Evolutionary conservation across 306 rosid species (phyloP).

Genomic region (Gastrolobium villosum): DNA sequence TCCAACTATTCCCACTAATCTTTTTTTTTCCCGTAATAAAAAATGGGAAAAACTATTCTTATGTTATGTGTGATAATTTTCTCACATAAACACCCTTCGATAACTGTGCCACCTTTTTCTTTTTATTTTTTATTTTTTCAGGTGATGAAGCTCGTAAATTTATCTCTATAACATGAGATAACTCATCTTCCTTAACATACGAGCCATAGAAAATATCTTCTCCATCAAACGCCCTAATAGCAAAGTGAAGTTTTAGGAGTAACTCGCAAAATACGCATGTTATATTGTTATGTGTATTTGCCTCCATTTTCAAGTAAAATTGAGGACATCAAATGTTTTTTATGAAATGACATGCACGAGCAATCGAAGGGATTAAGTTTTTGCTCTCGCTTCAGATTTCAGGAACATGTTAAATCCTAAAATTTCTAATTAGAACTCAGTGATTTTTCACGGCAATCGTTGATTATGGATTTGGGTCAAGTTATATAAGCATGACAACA

Average conservation of each 20-base stretch:
- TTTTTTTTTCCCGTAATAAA: too few species aligned
- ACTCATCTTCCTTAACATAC: too few species aligned
- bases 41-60: too few species aligned
- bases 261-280: neutral
- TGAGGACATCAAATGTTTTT: neutral
- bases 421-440: neutral
- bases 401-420: neutral
- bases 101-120: too few species aligned
- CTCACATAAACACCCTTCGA: too few species aligned
- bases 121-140: too few species aligned
- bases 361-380: neutral
- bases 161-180: too few species aligned
- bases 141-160: too few species aligned
- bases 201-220: too few species aligned
- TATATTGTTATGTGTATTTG: neutral
- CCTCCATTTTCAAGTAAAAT: slow-evolving; percentile 16
- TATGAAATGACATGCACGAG: neutral
- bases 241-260: neutral
- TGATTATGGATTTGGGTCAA: neutral
- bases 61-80: too few species aligned
- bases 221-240: neutral
- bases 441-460: neutral
- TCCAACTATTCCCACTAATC: too few species aligned
- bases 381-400: neutral
- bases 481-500: slow-evolving; percentile 52